Percentiles rank a stretch among this genome's conserved stretches.
Conservation (phyloP, 2,329 filamentous ascomycete genomes). For the Scedosporium dehoogii region DNA sequence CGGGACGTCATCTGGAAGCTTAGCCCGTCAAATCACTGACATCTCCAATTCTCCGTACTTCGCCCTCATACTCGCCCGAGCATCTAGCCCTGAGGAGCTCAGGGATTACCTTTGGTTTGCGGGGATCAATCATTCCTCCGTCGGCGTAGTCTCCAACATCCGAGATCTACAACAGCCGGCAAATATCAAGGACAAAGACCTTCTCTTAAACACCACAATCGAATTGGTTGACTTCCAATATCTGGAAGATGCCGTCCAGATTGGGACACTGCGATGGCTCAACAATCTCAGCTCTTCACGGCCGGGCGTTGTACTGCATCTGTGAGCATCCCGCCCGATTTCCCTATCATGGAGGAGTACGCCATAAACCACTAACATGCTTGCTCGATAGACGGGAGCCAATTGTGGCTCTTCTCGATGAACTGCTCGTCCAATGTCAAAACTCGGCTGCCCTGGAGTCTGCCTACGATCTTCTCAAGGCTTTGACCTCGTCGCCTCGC, state of each 20-base stretch:
- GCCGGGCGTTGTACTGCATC: slow-evolving; percentile 44
- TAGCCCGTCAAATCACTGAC: slow-evolving; percentile 19
- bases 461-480: slow-evolving; percentile 50
- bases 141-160: slow-evolving; percentile 28
- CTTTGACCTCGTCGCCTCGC: slow-evolving; percentile 42
- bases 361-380: slow-evolving; percentile 11
- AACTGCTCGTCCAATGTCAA: slow-evolving; percentile 53
- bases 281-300: slow-evolving; percentile 44
- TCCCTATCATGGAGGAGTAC: neutral
- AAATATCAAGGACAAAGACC: slow-evolving; percentile 46
- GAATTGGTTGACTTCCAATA: slow-evolving; percentile 57
- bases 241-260: slow-evolving; percentile 52
- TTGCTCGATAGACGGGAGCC: slow-evolving; percentile 36
- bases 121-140: slow-evolving; percentile 36
- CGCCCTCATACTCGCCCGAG: slow-evolving; percentile 47
- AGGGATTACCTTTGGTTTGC: slow-evolving; percentile 54
- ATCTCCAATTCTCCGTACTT: slow-evolving; percentile 43
- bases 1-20: slow-evolving; percentile 11
- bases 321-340: slow-evolving; percentile 33
- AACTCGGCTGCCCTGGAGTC: slow-evolving; percentile 49
- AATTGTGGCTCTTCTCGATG: slow-evolving; percentile 49
- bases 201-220: slow-evolving; percentile 53
- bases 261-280: slow-evolving; percentile 49
- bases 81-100: slow-evolving; percentile 46
- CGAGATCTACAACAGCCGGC: slow-evolving; percentile 33